Conservation (phyloP, 176 grass and related monocot species). For the Triticum aestivum region IWGSC_CS_RefSeq_v2.1 NC_057811.1:376270255-376270754, state of each 20-base stretch:
- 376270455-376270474: conserved; percentile 24
- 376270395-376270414: not conserved
- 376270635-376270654: not conserved
- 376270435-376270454: not conserved
- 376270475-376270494: not conserved
- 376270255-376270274: not conserved
- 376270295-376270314: no score
- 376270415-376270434: not conserved
- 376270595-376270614: not conserved
- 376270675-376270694: not conserved
- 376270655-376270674: not conserved
- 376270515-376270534: not conserved
- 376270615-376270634: not conserved
- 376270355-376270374: not conserved
- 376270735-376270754: no score
- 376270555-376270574: not conserved
- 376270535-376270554: not conserved
- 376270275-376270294: not conserved
- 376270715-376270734: not conserved
- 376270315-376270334: no score
- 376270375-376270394: not conserved
- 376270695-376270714: not conserved
- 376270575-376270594: not conserved
- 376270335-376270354: no score
- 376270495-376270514: not conserved